phyloP scores from a whole-genome alignment of 441 rosid genomes.

The Melastoma candidum region DNA sequence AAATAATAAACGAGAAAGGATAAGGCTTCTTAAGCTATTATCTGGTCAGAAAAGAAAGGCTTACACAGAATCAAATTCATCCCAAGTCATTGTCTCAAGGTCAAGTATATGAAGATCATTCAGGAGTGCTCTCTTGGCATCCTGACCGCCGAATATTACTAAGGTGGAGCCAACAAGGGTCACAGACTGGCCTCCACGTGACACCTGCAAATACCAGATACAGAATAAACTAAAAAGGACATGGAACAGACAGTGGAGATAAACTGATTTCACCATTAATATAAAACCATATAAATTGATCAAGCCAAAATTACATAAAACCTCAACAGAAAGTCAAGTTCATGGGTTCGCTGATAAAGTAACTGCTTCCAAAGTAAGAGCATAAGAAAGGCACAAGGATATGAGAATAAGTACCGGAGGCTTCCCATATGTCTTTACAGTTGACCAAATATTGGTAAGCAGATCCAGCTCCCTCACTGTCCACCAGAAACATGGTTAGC shows the following conservation, averaged over 20 bases:
- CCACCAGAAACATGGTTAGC: slow-evolving; percentile 17
- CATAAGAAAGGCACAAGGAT: slow-evolving; percentile 1
- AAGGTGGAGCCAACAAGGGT: slow-evolving; percentile 76
- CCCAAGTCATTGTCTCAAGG: slow-evolving; percentile 98
- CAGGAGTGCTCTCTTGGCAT: slow-evolving; percentile 78
- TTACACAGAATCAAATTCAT: slow-evolving; percentile 91
- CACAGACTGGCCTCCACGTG: slow-evolving; percentile 97
- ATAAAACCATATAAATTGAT: neutral
- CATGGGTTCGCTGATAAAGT: neutral
- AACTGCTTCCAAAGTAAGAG: slow-evolving; percentile 1
- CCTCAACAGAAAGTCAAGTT: no score
- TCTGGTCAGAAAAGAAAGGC: slow-evolving; percentile 18
- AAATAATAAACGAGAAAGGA: no score
- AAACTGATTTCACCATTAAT: neutral
- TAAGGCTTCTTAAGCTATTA: no score
- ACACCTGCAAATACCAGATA: slow-evolving; percentile 44
- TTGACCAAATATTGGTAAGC: slow-evolving; percentile 70
- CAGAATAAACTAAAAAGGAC: slow-evolving; percentile 7
- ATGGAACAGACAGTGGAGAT: neutral
- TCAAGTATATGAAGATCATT: slow-evolving; percentile 96
- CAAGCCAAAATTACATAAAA: no score
- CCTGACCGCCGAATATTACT: slow-evolving; percentile 97
- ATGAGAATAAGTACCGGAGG: slow-evolving; percentile 56
- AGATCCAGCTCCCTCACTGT: slow-evolving; percentile 88
- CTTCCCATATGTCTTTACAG: slow-evolving; percentile 88